Base-by-base conservation (phyloP, 441 rosid genomes). In the Gossypium trilobum region DNA sequence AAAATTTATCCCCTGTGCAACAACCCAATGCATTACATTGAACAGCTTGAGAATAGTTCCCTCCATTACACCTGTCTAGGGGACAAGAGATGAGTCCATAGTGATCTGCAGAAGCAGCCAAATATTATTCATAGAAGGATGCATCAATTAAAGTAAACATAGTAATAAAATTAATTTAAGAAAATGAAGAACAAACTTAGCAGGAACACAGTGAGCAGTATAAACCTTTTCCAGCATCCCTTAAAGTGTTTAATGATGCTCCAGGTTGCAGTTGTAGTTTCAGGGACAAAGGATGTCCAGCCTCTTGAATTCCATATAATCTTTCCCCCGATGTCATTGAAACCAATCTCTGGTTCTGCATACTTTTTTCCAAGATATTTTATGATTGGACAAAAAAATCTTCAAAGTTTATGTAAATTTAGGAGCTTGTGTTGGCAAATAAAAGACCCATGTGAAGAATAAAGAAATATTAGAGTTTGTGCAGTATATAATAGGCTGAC, bases 171-270 rank as follows among this genome's bases (percentile, higher is more conserved):
- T 25, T 23, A 54, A 51, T 51, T 20, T 54, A 11, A 54, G 57
- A 50, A 68, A 54, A 68, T 46, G 56, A 75, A 81, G 64, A 36
- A 58, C 51, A 61, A 70, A 39, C 56, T 54, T 22, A 17, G 54
- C 29, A 51, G 71, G 69, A 60, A 60, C 60, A 46, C 23, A 46
- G 29, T 50, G n/a, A 23, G 1, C 50, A 59, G 50, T 29, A 25
- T 75, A 68, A 10, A 87, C 95, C 92, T 85, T 80, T 77, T 56
- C 70, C 63, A 52, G 72, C 78, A 80, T 78, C 67, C 80, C 67
- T 76, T 13, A 71, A 73, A 70, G 72, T 72, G 70, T 65, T 75
- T 39, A 62, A 52, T 51, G 79, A 70, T 14, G 73, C 59, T 54
- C 78, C 44, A 39, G 44, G 44, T 39, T 39, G 44, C 44, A 39